phyloP scores from a whole-genome alignment of 768 basidiomycete species.

The Russula earlei region DNA sequence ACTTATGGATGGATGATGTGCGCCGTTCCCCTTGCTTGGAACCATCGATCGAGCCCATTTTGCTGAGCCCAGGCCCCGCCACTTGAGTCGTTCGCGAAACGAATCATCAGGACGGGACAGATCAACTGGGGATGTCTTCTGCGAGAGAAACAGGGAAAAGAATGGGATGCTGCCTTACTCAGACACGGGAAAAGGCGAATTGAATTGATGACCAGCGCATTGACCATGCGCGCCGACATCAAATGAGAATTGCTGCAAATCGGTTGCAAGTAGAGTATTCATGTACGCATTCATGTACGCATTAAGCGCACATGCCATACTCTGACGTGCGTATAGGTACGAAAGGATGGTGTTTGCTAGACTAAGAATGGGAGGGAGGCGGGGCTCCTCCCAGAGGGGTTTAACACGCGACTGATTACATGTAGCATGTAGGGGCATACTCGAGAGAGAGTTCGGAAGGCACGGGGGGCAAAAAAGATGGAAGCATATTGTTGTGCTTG shows the following conservation, averaged over 20 bases:
- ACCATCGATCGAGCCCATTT: too few species aligned
- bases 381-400: too few species aligned
- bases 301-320: neutral
- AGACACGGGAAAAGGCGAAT: neutral
- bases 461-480: neutral
- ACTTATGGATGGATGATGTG: neutral
- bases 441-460: conserved; percentile 3
- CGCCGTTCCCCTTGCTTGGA: neutral
- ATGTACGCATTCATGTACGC: conserved; percentile 2
- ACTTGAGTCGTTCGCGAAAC: too few species aligned
- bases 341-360: neutral
- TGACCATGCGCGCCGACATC: neutral
- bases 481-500: neutral
- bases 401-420: conserved; percentile 1
- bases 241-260: conserved; percentile 3
- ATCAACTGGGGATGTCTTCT: neutral
- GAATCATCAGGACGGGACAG: too few species aligned
- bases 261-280: conserved; percentile 4
- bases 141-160: neutral
- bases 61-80: too few species aligned
- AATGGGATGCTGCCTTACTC: neutral
- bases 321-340: neutral
- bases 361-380: neutral
- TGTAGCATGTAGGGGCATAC: conserved; percentile 6
- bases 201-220: neutral